Evolutionary conservation across 2,329 filamentous ascomycete species (phyloP), one percentile per base, ranked within the genome.

Genomic region (Stachybotrys chlorohalonatus): DNA sequence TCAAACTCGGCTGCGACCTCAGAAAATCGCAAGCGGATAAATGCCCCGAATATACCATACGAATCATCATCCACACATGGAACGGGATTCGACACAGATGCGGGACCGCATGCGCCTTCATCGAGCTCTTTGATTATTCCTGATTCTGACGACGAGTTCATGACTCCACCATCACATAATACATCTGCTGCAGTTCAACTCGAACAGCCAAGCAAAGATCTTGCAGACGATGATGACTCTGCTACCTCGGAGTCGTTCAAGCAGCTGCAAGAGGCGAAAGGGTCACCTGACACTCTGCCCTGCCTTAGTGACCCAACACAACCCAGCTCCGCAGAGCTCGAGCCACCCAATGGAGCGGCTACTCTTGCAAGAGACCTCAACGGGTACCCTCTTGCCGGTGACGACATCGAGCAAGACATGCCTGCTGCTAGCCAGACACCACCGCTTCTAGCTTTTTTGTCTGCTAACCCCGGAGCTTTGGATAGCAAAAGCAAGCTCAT

Each of bases 71-170:
- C 8, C 9, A 42, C 2, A 13, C 13, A 9, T 42, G 36, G 36
- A 42, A 42, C 13, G 24, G 24, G 24, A 24, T 4, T 24, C 24
- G 24, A 24, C 24, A 2, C 24, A 24, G 24, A 24, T 24, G 24
- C 24, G 24, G 24, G 24, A 42, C 36, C 36, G 9, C 36, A 9
- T 9, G 36, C 36, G 13, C 36, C 36, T 9, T 42, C 36, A 42
- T n/a, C 46, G 16, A 24, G 46, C 46, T 16, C 71, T 32, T 67
- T 70, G 39, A 64, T 81, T 7, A 76, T 83, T 47, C 72, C 77
- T 52, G 81, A 84, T 59, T 84, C 81, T 0, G 81, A 83, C 49
- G 80, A 83, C 48, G 80, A 83, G 48, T 77, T 75, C 47, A 60
- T 77, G 46, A 77, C 62, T 56, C 63, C 54, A 62, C 68, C 62